Percentiles rank a stretch among this genome's conserved stretches.
Conservation (phyloP, 2,329 filamentous ascomycete genomes). For the Cladosporium sp. region DNA sequence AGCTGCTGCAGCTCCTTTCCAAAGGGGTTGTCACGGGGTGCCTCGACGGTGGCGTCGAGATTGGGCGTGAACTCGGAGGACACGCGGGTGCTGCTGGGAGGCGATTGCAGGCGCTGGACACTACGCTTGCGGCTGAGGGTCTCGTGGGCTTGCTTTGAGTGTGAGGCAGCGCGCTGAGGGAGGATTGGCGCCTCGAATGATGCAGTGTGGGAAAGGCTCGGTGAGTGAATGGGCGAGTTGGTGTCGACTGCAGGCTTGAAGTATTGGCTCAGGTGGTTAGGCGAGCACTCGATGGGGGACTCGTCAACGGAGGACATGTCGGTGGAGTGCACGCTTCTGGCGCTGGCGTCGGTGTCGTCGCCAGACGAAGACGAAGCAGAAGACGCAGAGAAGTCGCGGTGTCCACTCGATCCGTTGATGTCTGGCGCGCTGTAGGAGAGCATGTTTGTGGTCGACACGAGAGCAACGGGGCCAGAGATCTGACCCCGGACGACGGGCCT, state of each 20-base stretch:
- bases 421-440: conserved; percentile 93
- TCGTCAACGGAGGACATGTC: conserved; percentile 55
- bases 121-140: conserved; percentile 67
- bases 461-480: conserved; percentile 83
- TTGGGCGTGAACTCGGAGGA: conserved; percentile 55
- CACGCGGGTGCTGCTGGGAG: conserved; percentile 46
- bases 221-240: conserved; percentile 37
- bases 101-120: conserved; percentile 40
- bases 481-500: conserved; percentile 57
- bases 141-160: conserved; percentile 84
- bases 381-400: conserved; percentile 26
- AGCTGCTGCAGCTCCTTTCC: conserved; percentile 87
- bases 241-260: conserved; percentile 49
- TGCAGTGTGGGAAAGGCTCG: conserved; percentile 54
- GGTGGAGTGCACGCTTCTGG: conserved; percentile 54
- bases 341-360: conserved; percentile 67
- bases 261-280: conserved; percentile 54
- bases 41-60: conserved; percentile 39
- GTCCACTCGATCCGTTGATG: conserved; percentile 44
- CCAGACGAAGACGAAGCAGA: conserved; percentile 58
- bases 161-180: conserved; percentile 74
- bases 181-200: conserved; percentile 60
- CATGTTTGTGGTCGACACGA: conserved; percentile 94
- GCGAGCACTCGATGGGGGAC: conserved; percentile 46
- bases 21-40: conserved; percentile 63